Evolutionary conservation across 305 asterid genomes (phyloP).

Genomic region (Fraxinus angustifolia): DNA sequence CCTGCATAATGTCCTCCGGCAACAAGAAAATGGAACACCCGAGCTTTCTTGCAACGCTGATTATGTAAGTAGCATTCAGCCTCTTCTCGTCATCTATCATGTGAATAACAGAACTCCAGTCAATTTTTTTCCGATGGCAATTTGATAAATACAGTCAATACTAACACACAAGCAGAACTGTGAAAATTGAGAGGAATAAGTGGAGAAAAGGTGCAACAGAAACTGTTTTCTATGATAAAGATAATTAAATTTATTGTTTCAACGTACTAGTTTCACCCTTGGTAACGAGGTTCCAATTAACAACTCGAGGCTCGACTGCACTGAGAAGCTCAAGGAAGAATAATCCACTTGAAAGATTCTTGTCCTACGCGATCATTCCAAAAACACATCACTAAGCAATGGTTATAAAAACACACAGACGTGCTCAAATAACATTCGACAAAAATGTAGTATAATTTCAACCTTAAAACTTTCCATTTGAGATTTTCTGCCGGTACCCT

Average conservation of each 20-base stretch:
- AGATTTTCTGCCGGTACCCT: conserved; percentile 60
- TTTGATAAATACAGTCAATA: background rate
- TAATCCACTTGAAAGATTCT: conserved; percentile 73
- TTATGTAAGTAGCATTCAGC: conserved; percentile 90
- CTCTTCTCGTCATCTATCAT: conserved; percentile 77
- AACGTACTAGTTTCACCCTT: conserved; percentile 83
- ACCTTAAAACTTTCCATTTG: conserved; percentile 90
- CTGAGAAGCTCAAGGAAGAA: conserved; percentile 92
- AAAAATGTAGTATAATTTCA: conserved; percentile 17
- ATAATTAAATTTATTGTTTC: background rate
- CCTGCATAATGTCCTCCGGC: conserved; percentile 97
- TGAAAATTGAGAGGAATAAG: background rate
- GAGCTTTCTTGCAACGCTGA: conserved; percentile 93
- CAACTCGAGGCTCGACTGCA: conserved; percentile 92
- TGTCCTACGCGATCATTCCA: conserved; percentile 54
- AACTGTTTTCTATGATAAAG: background rate
- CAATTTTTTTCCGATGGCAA: conserved; percentile 3
- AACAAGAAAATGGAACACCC: conserved; percentile 93
- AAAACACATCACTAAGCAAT: conserved; percentile 15
- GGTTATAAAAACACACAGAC: background rate
- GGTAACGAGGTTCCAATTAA: conserved; percentile 92
- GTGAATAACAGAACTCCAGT: conserved; percentile 14
- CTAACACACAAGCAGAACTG: background rate
- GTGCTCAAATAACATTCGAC: background rate
- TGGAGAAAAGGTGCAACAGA: background rate